Conservation (phyloP, 306 rosid genomes). For the Gastrolobium villosum region DNA sequence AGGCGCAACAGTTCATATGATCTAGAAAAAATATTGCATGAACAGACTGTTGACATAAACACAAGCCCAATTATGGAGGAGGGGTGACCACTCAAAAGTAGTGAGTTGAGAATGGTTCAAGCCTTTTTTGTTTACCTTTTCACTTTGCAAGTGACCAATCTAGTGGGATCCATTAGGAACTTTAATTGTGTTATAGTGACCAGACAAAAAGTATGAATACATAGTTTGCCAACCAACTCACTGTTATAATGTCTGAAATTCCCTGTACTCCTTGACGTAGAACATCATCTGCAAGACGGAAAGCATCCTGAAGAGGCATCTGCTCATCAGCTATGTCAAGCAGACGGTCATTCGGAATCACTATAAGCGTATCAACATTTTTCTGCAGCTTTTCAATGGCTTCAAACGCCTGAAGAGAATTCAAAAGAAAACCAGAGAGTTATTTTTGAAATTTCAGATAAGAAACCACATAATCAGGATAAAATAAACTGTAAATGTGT, state of each 20-base stretch:
- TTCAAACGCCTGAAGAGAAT: constrained; percentile 84
- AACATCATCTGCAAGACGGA: constrained; percentile 96
- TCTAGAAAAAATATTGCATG: constrained; percentile 7
- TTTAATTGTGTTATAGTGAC: not conserved
- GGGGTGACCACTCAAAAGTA: constrained; percentile 17
- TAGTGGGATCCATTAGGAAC: not conserved
- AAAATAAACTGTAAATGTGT: not conserved
- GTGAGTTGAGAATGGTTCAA: not conserved
- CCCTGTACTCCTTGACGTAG: constrained; percentile 99
- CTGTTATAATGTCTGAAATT: constrained; percentile 96
- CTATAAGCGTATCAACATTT: constrained; percentile 97
- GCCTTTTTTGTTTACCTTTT: not conserved
- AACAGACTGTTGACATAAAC: not conserved
- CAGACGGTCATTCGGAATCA: constrained; percentile 95
- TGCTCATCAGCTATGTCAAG: constrained; percentile 99
- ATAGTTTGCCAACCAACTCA: constrained; percentile 55
- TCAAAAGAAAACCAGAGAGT: constrained; percentile 15
- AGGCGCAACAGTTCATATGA: constrained; percentile 32
- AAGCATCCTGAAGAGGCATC: constrained; percentile 97
- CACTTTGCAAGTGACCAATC: constrained; percentile 20
- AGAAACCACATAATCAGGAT: not conserved
- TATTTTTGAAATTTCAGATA: not conserved
- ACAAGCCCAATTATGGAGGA: constrained; percentile 30
- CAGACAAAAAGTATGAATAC: not conserved
- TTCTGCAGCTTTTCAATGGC: constrained; percentile 97